Base-by-base conservation (phyloP, 2,329 filamentous ascomycete species). In the Aureobasidium sp. region DNA sequence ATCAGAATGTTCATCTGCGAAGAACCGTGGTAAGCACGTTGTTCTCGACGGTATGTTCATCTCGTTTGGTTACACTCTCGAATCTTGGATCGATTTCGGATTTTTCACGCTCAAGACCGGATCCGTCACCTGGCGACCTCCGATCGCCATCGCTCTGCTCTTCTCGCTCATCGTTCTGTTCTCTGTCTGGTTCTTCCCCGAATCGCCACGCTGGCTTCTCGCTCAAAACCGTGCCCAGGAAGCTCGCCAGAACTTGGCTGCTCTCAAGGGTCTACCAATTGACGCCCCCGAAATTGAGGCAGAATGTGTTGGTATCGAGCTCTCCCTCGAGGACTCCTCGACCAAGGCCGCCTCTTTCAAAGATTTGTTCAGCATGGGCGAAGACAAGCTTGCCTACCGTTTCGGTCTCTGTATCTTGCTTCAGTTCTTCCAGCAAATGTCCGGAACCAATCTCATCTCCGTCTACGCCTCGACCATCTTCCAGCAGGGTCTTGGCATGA, bases 391-490 rank as follows among this genome's bases (percentile, higher is more conserved):
- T 1, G 63, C 66, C 16, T 81, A 83, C 70, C 78, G 81, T 29
- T 81, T 81, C 67, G 70, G 70, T 2, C 76, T 81, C 11, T 81
- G 78, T 65, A 77, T 81, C 54, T 71, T 79, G 42, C 68, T 81
- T 48, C 78, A 81, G 63, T 79, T 80, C 69, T 75, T 77, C 66
- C 78, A 81, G 69, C 79, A 81, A 66, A 79, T 80, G 76, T 75
- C 76, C 63, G 78, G 79, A 47, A 77, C 74, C 68, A 72, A 68
- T 68, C 61, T 70, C 50, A 68, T 71, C 48, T 65, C 65, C 34
- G 66, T 67, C n/a, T 71, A 71, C 63, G 64, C 64, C 25, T 69
- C 69, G 8, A 68, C 65, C n/a, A 67, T 70, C 36, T 71, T 69
- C 63, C 63, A 68, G 16, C 63, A 68, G 62, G 65, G 66, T 59